Evolutionary conservation across 768 basidiomycete species (phyloP).

Genomic region (Amanita fuliginea): DNA sequence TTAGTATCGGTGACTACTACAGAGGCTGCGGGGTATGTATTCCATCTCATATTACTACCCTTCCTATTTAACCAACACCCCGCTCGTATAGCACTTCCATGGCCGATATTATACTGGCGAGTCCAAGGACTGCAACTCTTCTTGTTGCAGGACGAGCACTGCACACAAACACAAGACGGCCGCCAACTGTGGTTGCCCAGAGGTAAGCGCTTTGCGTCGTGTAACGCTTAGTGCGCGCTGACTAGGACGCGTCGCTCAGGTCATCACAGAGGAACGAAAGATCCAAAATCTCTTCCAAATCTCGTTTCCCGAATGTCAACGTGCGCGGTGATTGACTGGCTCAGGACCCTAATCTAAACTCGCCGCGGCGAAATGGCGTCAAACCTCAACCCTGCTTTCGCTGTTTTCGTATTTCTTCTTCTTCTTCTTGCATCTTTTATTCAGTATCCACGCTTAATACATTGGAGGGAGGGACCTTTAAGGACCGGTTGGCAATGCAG

Average conservation of each 20-base stretch:
- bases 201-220: slow-evolving; percentile 25
- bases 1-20: slow-evolving; percentile 36
- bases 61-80: slow-evolving; percentile 6
- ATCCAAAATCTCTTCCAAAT: slow-evolving; percentile 39
- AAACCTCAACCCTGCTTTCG: neutral
- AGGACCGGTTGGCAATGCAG: neutral
- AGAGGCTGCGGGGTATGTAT: slow-evolving; percentile 36
- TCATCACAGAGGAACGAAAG: slow-evolving; percentile 29
- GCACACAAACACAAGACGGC: slow-evolving; percentile 34
- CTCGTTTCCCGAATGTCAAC: slow-evolving; percentile 29
- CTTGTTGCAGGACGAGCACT: slow-evolving; percentile 26
- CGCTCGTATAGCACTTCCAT: slow-evolving; percentile 42
- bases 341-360: neutral
- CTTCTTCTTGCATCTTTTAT: neutral
- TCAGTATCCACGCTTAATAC: neutral
- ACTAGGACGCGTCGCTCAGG: slow-evolving; percentile 14
- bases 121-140: slow-evolving; percentile 26
- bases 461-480: neutral
- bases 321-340: slow-evolving; percentile 19
- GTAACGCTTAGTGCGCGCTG: no score
- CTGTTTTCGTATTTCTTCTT: neutral
- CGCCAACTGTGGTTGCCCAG: slow-evolving; percentile 28
- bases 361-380: neutral
- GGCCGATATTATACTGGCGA: slow-evolving; percentile 38
- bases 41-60: neutral